Evolutionary conservation across 371 early-diverging fungal species (phyloP).

Genomic region (Apophysomyces elegans): DNA sequence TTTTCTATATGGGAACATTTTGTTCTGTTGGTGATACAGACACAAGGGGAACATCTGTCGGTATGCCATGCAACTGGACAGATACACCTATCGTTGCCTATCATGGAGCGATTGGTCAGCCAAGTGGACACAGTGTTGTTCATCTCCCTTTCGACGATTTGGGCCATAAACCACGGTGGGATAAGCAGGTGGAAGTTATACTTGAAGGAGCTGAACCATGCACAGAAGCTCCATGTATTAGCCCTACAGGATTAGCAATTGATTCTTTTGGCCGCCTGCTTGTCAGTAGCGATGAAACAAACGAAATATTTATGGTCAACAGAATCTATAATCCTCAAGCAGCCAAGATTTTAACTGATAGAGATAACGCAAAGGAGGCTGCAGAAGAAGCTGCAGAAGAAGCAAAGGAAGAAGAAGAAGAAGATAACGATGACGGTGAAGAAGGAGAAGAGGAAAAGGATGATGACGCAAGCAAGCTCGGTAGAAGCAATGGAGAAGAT

Average conservation of each 20-base stretch:
- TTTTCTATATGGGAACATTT: slow-evolving; percentile 47
- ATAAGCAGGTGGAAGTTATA: slow-evolving; percentile 39
- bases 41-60: slow-evolving; percentile 45
- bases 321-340: slow-evolving; percentile 39
- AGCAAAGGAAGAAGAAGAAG: slow-evolving; percentile 1
- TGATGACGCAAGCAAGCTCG: neutral
- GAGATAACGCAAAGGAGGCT: slow-evolving; percentile 14
- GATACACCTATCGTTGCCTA: slow-evolving; percentile 49
- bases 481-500: neutral
- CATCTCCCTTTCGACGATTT: slow-evolving; percentile 49
- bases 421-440: slow-evolving; percentile 1
- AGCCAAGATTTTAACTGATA: slow-evolving; percentile 37
- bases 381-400: slow-evolving; percentile 17
- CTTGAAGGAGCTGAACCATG: slow-evolving; percentile 33
- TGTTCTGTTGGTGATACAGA: slow-evolving; percentile 45
- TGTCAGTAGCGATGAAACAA: slow-evolving; percentile 43
- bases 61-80: slow-evolving; percentile 57
- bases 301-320: slow-evolving; percentile 43
- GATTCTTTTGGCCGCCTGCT: slow-evolving; percentile 45
- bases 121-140: slow-evolving; percentile 40
- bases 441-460: neutral
- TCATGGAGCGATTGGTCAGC: slow-evolving; percentile 28
- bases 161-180: slow-evolving; percentile 47
- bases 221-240: slow-evolving; percentile 26
- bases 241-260: slow-evolving; percentile 38